Conservation (phyloP, 225 moss, liverwort and hornwort species). For the Marchantia paleacea region DNA sequence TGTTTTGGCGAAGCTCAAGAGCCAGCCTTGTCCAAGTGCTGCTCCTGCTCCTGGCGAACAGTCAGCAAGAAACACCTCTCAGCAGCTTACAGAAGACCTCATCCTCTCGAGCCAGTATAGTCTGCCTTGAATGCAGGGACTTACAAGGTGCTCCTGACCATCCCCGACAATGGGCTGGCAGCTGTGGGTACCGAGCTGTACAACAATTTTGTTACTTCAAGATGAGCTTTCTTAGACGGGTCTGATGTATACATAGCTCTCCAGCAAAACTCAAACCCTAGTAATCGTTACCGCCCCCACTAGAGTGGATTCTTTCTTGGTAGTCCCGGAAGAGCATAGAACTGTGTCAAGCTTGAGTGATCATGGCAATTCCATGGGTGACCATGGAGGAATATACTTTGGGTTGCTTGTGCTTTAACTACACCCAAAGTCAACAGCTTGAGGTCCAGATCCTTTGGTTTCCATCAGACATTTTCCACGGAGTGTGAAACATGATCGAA, state of each 20-base stretch:
- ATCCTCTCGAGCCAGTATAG: constrained; percentile 37
- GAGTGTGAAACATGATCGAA: too few relatives aligned
- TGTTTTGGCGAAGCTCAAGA: constrained; percentile 37
- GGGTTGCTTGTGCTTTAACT: too few relatives aligned
- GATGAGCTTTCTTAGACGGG: neutral
- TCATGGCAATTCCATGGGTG: neutral
- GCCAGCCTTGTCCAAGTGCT: neutral
- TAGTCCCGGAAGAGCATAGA: neutral
- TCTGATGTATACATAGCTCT: neutral
- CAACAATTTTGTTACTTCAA: neutral
- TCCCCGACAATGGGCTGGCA: neutral
- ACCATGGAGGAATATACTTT: too few relatives aligned
- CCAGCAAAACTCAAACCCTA: neutral
- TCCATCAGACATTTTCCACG: too few relatives aligned
- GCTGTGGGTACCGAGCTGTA: neutral
- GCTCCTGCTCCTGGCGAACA: neutral
- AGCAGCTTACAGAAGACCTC: constrained; percentile 33
- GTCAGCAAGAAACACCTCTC: constrained; percentile 4
- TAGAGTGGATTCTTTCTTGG: neutral
- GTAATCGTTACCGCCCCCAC: neutral
- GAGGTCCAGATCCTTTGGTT: too few relatives aligned
- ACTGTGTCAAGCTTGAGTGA: neutral
- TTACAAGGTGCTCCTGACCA: neutral
- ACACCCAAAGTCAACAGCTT: too few relatives aligned
- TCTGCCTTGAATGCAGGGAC: constrained; percentile 24